Evolutionary conservation across 345 rosid genomes (phyloP), one percentile per base, ranked within the genome.

Genomic region (Garcia nutans): DNA sequence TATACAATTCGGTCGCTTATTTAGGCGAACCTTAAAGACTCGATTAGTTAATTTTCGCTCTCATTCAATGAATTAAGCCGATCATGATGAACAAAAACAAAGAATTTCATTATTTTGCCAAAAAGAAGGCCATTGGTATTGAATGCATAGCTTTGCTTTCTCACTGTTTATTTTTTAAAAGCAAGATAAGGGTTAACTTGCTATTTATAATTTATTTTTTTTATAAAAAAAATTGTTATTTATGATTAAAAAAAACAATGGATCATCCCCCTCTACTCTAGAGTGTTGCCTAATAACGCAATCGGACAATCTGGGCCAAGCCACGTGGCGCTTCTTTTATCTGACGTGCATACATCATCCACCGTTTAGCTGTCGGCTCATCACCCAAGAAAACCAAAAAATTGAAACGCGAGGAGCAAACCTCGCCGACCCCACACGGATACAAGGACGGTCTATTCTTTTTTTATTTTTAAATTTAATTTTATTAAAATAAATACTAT

Each of bases 301-400:
- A 10, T 9, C 68, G 13, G 78, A 70, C 67, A 55, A 47, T 10
- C 41, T 55, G 23, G 59, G 6, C 54, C 42, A 49, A 49, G 54
- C 76, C 84, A 82, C 78, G 77, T 75, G 81, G 70, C 37, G 54
- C 19, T 13, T 3, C 5, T 16, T 11, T 3, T 3, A 31, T 62
- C 74, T 54, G 75, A 70, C 75, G 74, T 63, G 75, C 23, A 44
- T 49, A 17, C 64, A 20, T 47, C 20, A 76, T 77, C 82, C 77
- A 76, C 87, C 85, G 85, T 76, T 74, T 37, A 83, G 71, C 74
- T 50, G 78, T 68, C 65, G 75, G 82, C 78, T 54, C 75, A 31
- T 3, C 12, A 7, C n/a, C 61, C 45, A 23, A 65, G 13, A 75
- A 74, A 69, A 60, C 42, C 1, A 62, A 8, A 56, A 55, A 45